A percentile compares a stretch with the other conserved stretches of the same genome.
Conservation (phyloP, 2,329 filamentous ascomycete genomes). For the Daldinia sp. region DNA sequence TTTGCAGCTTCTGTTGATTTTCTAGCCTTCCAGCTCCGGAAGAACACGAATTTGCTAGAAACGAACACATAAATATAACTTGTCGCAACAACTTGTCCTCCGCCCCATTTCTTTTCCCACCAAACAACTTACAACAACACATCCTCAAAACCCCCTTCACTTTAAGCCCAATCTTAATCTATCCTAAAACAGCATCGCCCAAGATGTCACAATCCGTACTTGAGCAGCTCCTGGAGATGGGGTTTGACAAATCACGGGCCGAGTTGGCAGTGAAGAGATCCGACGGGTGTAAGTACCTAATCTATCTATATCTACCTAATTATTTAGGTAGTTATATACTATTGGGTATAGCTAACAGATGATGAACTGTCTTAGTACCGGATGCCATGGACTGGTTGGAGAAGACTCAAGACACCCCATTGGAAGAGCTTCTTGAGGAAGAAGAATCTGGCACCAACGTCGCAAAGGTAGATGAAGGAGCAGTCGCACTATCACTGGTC, state of each 20-base stretch:
- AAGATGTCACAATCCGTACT: constrained; percentile 67
- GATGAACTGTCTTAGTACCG: constrained; percentile 66
- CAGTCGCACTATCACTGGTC: constrained; percentile 79
- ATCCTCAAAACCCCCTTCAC: constrained; percentile 19
- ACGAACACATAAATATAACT: not conserved
- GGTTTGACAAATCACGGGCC: constrained; percentile 84
- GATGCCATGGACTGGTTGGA: constrained; percentile 95
- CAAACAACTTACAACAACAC: constrained; percentile 28
- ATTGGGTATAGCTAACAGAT: constrained; percentile 9
- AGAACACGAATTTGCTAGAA: not conserved
- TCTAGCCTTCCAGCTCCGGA: constrained; percentile 4
- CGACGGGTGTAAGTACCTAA: constrained; percentile 72
- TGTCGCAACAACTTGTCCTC: not conserved
- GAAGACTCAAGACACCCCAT: constrained; percentile 83
- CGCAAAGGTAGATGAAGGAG: constrained; percentile 73
- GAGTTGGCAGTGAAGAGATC: constrained; percentile 85
- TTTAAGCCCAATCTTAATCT: constrained; percentile 19
- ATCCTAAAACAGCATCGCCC: constrained; percentile 36
- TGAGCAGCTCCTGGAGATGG: constrained; percentile 71
- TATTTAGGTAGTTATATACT: not conserved
- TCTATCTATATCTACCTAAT: too few relatives aligned
- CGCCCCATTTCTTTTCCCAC: constrained; percentile 19
- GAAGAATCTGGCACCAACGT: constrained; percentile 61
- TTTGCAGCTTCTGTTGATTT: constrained; percentile 3
- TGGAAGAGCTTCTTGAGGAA: constrained; percentile 79